phyloP scores from a whole-genome alignment of 1,139 yeast genomes.

The Geotrichum macrosporum region DNA sequence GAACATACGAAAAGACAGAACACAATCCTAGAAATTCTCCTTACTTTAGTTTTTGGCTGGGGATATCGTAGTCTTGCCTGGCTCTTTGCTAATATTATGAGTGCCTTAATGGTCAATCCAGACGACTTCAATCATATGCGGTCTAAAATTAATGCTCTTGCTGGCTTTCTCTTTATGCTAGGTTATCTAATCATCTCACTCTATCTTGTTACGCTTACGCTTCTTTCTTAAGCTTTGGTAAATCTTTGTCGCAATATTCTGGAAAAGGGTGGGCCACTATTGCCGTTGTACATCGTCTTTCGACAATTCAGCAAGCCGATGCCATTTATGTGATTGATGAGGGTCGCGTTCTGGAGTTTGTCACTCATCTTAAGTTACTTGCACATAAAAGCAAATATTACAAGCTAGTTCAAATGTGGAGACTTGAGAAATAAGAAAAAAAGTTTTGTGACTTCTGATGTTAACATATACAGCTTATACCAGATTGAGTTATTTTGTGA shows the following conservation, averaged over 20 bases:
- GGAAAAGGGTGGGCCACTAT: slow-evolving; percentile 77
- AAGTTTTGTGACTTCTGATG: no score
- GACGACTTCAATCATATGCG: slow-evolving; percentile 38
- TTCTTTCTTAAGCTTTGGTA: slow-evolving; percentile 24
- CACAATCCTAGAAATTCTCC: slow-evolving; percentile 32
- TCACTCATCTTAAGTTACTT: slow-evolving; percentile 41
- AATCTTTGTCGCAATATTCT: slow-evolving; percentile 17
- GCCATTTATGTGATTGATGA: slow-evolving; percentile 71
- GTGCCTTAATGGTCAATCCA: slow-evolving; percentile 39
- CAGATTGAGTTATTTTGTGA: no score
- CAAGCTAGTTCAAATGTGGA: slow-evolving; percentile 42
- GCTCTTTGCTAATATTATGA: slow-evolving; percentile 39
- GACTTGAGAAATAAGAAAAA: slow-evolving; percentile 31
- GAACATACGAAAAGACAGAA: slow-evolving; percentile 8
- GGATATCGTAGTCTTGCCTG: slow-evolving; percentile 42
- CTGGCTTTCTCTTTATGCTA: slow-evolving; percentile 42
- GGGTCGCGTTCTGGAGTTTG: slow-evolving; percentile 76
- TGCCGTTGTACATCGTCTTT: slow-evolving; percentile 84
- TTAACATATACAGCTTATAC: no score
- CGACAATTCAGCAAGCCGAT: slow-evolving; percentile 91
- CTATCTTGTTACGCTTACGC: slow-evolving; percentile 32
- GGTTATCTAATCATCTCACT: slow-evolving; percentile 34
- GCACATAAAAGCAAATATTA: slow-evolving; percentile 39
- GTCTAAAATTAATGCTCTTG: slow-evolving; percentile 35
- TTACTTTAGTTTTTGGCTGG: slow-evolving; percentile 38